Evolutionary conservation across 352 stramenopile species (phyloP), one percentile per base, ranked within the genome.

Genomic region (Pythium graminicola): DNA sequence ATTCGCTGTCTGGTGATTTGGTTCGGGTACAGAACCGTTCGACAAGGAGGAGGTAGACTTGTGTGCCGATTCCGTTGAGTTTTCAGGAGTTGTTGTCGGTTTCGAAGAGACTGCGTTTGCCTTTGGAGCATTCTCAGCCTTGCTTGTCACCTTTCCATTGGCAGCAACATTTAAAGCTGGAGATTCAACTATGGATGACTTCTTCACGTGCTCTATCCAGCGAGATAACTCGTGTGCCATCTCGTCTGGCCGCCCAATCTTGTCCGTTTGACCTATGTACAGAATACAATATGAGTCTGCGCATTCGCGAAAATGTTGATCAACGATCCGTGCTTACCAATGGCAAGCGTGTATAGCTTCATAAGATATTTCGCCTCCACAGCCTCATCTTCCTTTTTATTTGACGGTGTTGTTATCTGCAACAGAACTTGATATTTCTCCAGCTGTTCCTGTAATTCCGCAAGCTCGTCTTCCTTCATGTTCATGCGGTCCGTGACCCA

Each of bases 401-500:
- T 58, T 16, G 29, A 47, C 8, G 48, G 10, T 9, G 59, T 41
- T 8, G 75, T 86, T 43, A 89, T 85, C 53, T 86, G 64, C 4
- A 93, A 39, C 1, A 93, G 62, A 8, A 74, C 77, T 45, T 93
- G 80, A 44, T 89, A 93, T 31, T 85, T 81, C 43, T 93, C 82
- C 20, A 93, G 63, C 42, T 93, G 82, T 32, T 93, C 82, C 43
- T 93, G 82, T 8, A 93, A 51, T 51, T 93, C 82, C 32, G 74
- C 84, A 6, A 93, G 45, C 54, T 93, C 82, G 48, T 93, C 82
- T 55, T 93, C 82, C 46, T 93, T 93, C 10, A 78, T 86, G 44
- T 93, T 93, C 82, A 93, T 93, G 1, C 82, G 78, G 49, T 91
- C 80, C 20, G 82, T 93, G 5, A 93, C 80, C 80, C 82, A 93